A percentile compares a stretch with the other conserved stretches of the same genome.
Conservation (phyloP, 352 stramenopile species). For the Plasmopara muralis region DNA sequence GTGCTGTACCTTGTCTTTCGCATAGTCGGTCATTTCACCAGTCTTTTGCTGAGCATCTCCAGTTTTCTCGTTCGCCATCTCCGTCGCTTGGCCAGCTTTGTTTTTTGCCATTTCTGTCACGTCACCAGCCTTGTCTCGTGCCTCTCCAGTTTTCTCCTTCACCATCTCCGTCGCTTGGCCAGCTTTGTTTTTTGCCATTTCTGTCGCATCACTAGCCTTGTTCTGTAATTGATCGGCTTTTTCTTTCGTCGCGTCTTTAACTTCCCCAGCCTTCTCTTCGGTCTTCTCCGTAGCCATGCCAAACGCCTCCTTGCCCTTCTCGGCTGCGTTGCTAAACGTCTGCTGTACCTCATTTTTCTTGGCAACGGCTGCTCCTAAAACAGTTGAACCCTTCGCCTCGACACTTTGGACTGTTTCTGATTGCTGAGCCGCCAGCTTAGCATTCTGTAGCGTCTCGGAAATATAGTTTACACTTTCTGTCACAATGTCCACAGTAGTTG, state of each 20-base stretch:
- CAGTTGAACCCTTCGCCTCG: constrained; percentile 28
- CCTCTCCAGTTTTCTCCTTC: constrained; percentile 8
- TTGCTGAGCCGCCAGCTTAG: constrained; percentile 43
- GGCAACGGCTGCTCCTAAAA: constrained; percentile 15
- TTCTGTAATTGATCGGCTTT: constrained; percentile 6
- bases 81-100: constrained; percentile 15
- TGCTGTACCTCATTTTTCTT: constrained; percentile 25
- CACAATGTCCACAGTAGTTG: constrained; percentile 54
- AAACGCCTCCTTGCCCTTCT: constrained; percentile 25
- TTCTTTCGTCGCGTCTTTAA: constrained; percentile 9
- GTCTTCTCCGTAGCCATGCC: constrained; percentile 19
- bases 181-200: not conserved
- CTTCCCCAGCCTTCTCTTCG: constrained; percentile 15
- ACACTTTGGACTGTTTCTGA: constrained; percentile 34
- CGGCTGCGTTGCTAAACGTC: constrained; percentile 17
- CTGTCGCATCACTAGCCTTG: not conserved
- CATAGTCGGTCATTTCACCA: constrained; percentile 10
- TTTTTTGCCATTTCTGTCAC: constrained; percentile 10
- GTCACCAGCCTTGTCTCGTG: constrained; percentile 18
- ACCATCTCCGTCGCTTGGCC: not conserved
- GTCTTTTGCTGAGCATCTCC: constrained; percentile 19
- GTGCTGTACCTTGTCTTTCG: constrained; percentile 6
- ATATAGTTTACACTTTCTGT: constrained; percentile 61
- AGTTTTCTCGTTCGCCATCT: constrained; percentile 18
- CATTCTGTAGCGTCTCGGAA: constrained; percentile 51